Evolutionary conservation across 768 basidiomycete genomes (phyloP).

Genomic region (Leccinum subgranulosum): DNA sequence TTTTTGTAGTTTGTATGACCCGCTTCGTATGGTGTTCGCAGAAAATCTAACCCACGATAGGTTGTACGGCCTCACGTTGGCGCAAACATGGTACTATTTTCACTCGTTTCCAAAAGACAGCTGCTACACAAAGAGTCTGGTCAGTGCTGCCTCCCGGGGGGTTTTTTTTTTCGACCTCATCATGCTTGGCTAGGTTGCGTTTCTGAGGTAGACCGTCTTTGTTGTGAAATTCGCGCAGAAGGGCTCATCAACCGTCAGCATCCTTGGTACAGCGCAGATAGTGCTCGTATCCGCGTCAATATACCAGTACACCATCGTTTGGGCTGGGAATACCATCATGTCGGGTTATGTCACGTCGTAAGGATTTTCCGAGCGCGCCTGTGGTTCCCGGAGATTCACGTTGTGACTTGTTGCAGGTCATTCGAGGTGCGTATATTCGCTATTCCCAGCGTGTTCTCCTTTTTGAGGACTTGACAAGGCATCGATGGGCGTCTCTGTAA

Average conservation of each 20-base stretch:
- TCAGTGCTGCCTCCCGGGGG: constrained; percentile 8
- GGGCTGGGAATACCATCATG: constrained; percentile 25
- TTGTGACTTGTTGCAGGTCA: constrained; percentile 8
- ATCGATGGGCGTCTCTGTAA: constrained; percentile 35
- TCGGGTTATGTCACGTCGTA: constrained; percentile 28
- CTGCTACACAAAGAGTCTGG: constrained; percentile 30
- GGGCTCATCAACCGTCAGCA: constrained; percentile 13
- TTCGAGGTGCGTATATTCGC: constrained; percentile 20
- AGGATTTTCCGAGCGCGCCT: not conserved
- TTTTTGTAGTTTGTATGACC: constrained; percentile 30
- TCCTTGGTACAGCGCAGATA: constrained; percentile 28
- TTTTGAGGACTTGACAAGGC: constrained; percentile 19
- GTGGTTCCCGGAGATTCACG: not conserved
- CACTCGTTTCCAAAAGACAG: constrained; percentile 30
- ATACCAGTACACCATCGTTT: constrained; percentile 32
- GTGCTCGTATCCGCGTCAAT: constrained; percentile 29
- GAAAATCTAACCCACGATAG: constrained; percentile 12
- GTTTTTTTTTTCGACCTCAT: not conserved
- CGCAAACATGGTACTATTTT: constrained; percentile 35
- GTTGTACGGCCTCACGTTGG: constrained; percentile 35
- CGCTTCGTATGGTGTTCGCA: not conserved
- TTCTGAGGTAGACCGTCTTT: constrained; percentile 20
- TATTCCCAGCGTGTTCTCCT: not conserved
- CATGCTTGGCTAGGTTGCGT: constrained; percentile 21
- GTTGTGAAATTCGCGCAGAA: not conserved